These are phyloP conservation scores for Suhomyces chickasaworum DNA, from an alignment of 1,139 yeast genomes.

Conservation along the genomic window DNA sequence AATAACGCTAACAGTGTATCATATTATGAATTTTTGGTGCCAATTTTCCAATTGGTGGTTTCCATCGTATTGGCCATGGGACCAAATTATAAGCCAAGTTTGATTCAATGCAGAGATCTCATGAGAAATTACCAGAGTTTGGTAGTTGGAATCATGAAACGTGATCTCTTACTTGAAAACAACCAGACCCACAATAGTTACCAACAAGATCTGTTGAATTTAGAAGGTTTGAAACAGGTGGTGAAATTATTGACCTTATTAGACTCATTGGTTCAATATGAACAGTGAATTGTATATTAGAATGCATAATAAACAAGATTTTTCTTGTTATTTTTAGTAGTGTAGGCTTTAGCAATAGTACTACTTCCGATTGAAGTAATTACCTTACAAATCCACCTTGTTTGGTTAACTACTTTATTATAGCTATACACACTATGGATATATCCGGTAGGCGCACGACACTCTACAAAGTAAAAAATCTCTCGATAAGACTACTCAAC, in stretches of 20 bases:
- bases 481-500: background rate
- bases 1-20: conserved; percentile 40
- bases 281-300: conserved; percentile 7
- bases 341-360: no score
- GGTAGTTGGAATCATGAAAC: conserved; percentile 67
- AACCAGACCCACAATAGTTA: conserved; percentile 23
- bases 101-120: conserved; percentile 54
- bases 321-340: background rate
- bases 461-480: background rate
- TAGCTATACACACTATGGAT: background rate
- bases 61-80: conserved; percentile 78
- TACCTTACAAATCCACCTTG: no score
- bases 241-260: conserved; percentile 59
- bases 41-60: conserved; percentile 71
- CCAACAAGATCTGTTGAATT: conserved; percentile 24
- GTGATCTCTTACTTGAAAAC: conserved; percentile 53
- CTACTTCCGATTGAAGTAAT: no score
- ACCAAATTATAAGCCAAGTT: conserved; percentile 68
- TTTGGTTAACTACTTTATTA: no score
- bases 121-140: conserved; percentile 57
- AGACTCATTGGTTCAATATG: conserved; percentile 49
- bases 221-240: conserved; percentile 47
- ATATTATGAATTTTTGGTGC: conserved; percentile 70
- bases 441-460: conserved; percentile 3
- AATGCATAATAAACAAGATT: background rate